phyloP scores from a whole-genome alignment of 2,329 filamentous ascomycete species.

The Tolypocladium sp. region DNA sequence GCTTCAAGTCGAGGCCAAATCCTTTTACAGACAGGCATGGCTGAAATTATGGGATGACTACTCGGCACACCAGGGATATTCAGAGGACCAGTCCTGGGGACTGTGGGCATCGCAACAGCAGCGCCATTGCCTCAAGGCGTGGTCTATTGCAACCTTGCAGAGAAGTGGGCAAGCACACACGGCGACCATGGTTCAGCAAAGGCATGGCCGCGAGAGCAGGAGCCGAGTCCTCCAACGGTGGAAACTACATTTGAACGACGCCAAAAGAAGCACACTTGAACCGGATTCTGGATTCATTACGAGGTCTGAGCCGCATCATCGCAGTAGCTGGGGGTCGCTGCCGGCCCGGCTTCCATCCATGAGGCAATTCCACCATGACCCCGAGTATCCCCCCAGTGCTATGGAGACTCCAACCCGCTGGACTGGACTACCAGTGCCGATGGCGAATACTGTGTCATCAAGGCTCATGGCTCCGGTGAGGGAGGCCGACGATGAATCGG shows the following conservation, averaged over 20 bases:
- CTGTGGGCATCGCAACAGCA: conserved; percentile 21
- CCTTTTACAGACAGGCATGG: conserved; percentile 11
- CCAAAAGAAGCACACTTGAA: conserved; percentile 5
- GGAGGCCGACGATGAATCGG: conserved; percentile 18
- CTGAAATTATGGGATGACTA: conserved; percentile 10
- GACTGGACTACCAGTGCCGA: conserved; percentile 30
- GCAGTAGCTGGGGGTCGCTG: conserved; percentile 15
- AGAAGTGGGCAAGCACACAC: conserved; percentile 27
- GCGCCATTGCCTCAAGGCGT: conserved; percentile 22
- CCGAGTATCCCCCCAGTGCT: conserved; percentile 10
- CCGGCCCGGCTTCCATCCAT: conserved; percentile 13
- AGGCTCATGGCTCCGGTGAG: conserved; percentile 20
- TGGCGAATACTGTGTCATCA: conserved; percentile 18
- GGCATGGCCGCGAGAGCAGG: conserved; percentile 21
- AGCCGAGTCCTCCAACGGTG: conserved; percentile 20
- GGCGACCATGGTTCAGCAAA: conserved; percentile 20
- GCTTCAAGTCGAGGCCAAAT: conserved; percentile 8
- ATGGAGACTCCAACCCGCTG: conserved; percentile 37
- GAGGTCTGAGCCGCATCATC: conserved; percentile 7
- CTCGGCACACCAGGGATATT: conserved; percentile 14
- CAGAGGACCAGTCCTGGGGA: conserved; percentile 17
- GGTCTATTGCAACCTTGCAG: conserved; percentile 27
- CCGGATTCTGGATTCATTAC: conserved; percentile 1
- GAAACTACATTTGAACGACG: conserved; percentile 13
- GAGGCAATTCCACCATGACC: conserved; percentile 11